These are phyloP conservation scores for Fusarium compactum DNA, from an alignment of 2,329 filamentous ascomycete species.

Conservation along the genomic window DNA sequence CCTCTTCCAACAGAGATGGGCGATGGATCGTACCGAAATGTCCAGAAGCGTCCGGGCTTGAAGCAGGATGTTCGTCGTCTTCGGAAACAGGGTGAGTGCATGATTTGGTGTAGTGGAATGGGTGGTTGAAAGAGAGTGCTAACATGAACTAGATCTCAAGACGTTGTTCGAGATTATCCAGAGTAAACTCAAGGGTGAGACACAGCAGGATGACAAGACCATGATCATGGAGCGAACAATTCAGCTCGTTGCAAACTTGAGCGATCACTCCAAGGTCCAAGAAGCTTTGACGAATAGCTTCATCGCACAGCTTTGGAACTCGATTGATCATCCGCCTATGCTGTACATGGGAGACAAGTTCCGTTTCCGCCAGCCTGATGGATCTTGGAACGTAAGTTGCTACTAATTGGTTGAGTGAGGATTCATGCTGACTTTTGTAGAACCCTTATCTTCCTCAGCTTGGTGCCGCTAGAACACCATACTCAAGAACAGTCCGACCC, in stretches of 20 bases:
- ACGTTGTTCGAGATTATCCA: constrained; percentile 72
- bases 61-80: constrained; percentile 43
- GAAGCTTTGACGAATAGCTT: constrained; percentile 74
- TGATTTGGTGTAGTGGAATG: neutral
- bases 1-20: constrained; percentile 73
- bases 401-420: accelerated
- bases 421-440: constrained; percentile 47
- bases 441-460: constrained; percentile 75
- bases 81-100: constrained; percentile 30
- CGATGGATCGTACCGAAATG: constrained; percentile 68
- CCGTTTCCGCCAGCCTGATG: constrained; percentile 76
- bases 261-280: constrained; percentile 70
- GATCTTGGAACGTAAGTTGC: constrained; percentile 69
- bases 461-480: constrained; percentile 75
- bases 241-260: constrained; percentile 74
- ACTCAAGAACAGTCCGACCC: constrained; percentile 73
- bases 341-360: constrained; percentile 72
- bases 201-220: constrained; percentile 78
- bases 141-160: constrained; percentile 64
- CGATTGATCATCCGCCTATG: constrained; percentile 77
- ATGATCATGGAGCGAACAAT: constrained; percentile 82
- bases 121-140: neutral
- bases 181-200: constrained; percentile 71
- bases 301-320: constrained; percentile 77
- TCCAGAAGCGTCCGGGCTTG: constrained; percentile 58